These are phyloP conservation scores for Verticillium nonalfalfae DNA, from an alignment of 2,329 filamentous ascomycete genomes.

Conservation along the genomic window DNA sequence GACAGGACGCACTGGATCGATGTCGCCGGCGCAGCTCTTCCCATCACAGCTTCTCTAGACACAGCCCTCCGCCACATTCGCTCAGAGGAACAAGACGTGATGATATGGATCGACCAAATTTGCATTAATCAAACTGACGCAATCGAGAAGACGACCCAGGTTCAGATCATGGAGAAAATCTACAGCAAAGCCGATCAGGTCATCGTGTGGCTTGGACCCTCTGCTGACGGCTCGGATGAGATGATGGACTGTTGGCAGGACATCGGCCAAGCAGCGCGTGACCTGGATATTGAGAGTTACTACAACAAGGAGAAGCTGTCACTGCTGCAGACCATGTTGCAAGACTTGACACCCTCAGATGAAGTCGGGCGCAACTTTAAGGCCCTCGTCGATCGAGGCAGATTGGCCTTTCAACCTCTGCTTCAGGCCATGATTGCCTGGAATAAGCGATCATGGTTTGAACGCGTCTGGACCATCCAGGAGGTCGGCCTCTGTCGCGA, in stretches of 20 bases:
- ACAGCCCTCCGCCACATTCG: constrained; percentile 6
- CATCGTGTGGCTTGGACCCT: constrained; percentile 27
- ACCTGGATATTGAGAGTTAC: constrained; percentile 10
- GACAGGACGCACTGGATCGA: constrained; percentile 3
- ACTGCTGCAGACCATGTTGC: background rate
- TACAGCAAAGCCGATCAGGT: constrained; percentile 24
- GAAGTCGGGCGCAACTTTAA: constrained; percentile 14
- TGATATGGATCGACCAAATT: constrained; percentile 31
- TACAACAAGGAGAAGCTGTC: constrained; percentile 3
- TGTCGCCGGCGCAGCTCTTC: background rate
- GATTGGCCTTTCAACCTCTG: background rate
- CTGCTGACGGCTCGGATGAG: constrained; percentile 6
- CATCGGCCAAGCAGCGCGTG: constrained; percentile 19
- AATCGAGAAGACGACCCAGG: constrained; percentile 26
- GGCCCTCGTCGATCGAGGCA: background rate
- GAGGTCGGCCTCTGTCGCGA: constrained; percentile 18
- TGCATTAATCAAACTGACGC: constrained; percentile 32
- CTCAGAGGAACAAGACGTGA: background rate
- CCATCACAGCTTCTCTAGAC: constrained; percentile 9
- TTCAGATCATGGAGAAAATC: constrained; percentile 29
- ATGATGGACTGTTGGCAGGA: constrained; percentile 9
- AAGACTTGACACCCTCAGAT: constrained; percentile 1
- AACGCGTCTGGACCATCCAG: constrained; percentile 20
- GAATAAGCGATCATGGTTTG: constrained; percentile 16
- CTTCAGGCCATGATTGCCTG: constrained; percentile 1